Base-by-base conservation (phyloP, 805 yeast species). In the Hanseniaspora singularis region DNA sequence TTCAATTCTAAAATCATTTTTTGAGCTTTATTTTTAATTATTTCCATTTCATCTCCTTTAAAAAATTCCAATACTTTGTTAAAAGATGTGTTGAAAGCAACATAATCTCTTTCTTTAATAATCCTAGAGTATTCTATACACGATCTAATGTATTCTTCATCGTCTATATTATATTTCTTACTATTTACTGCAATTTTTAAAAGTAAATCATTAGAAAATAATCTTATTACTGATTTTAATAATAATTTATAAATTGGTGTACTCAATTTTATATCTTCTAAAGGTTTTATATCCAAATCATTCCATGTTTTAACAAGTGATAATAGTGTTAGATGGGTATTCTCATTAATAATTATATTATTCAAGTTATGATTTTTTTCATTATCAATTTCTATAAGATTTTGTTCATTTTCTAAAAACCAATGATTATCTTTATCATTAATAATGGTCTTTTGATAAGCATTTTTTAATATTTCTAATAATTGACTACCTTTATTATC, bases 281-380 rank as follows among this genome's bases (percentile, higher is more conserved):
- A 89, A 4, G 98, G 98, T 30, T 82, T 80, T 34, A 92, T 86
- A 1, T 81, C 81, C 36, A 85, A 64, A 52, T 78, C 79, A 56
- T 73, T 75, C 98, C 98, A 92, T 57, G 92, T 79, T 63, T 92
- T 97, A 1, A 85, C 97, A 39, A 92, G 87, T 1, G 94, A 94
- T 48, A 92, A 64, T 32, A 92, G 64, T 1, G 96, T 82, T 40
- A 92, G 66, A 62, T 92, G 98, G 3, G 96, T 84, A 61, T 92
- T 92, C 38, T 94, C 94, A 49, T 54, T 28, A 4, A 52, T 72
- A 51, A 72, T 62, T 26, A 75, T 75, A 8, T 72, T 78, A 14
- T 67, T 38, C 5, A 26, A 8, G 15, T 3, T 19, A 27, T 16
- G 68, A 2, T 84, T 86, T 1, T 85, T 85, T 20, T 70, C 73